These are phyloP conservation scores for Nematocida sp. DNA, from an alignment of 371 early-diverging fungal genomes.

Conservation along the genomic window DNA sequence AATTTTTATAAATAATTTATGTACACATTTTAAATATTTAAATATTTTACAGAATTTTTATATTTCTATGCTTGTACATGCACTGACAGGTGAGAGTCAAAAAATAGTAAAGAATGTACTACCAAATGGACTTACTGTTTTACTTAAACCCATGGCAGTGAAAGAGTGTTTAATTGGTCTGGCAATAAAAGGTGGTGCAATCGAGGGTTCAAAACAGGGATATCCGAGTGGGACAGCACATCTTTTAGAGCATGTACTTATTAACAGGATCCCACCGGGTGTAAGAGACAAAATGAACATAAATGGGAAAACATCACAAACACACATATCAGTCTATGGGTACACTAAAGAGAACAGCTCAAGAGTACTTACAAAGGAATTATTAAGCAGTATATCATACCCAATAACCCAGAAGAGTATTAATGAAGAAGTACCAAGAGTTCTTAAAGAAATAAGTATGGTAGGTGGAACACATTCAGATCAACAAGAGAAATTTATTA, in stretches of 20 bases:
- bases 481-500: not conserved
- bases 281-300: slow-evolving; percentile 6
- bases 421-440: slow-evolving; percentile 4
- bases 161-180: slow-evolving; percentile 25
- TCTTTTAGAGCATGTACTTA: slow-evolving; percentile 47
- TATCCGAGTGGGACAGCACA: slow-evolving; percentile 48
- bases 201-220: not conserved
- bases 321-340: slow-evolving; percentile 24
- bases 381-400: not conserved
- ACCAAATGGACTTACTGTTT: slow-evolving; percentile 7
- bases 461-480: not conserved
- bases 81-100: not conserved
- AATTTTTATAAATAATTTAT: no score
- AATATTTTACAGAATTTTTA: not conserved
- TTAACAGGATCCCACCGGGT: not conserved
- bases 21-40: no score
- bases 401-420: not conserved
- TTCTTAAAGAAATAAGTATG: not conserved
- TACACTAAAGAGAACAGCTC: not conserved
- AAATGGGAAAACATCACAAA: slow-evolving; percentile 24
- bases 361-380: not conserved
- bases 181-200: slow-evolving; percentile 36
- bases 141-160: not conserved
- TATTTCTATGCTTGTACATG: not conserved
- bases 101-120: not conserved